Percentiles rank a stretch among this genome's conserved stretches.
These are phyloP conservation scores for Maudiozyma saulgeensis DNA, from an alignment of 805 yeast species.

Conservation along the genomic window DNA sequence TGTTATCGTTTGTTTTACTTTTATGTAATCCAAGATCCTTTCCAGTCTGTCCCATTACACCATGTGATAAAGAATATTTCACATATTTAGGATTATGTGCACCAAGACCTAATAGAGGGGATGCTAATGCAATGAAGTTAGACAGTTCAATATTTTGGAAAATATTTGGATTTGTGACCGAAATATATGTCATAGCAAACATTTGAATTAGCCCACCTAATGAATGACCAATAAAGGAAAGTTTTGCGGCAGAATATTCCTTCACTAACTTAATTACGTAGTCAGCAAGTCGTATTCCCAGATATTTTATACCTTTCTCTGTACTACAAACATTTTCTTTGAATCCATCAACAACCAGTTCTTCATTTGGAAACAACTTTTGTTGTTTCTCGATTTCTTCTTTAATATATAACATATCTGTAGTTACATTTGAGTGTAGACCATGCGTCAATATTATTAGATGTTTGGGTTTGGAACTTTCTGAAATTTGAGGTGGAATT, in stretches of 20 bases:
- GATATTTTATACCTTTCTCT: slow-evolving; percentile 64
- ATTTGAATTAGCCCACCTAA: slow-evolving; percentile 72
- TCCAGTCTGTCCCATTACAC: slow-evolving; percentile 73
- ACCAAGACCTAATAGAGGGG: slow-evolving; percentile 66
- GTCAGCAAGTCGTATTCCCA: slow-evolving; percentile 65
- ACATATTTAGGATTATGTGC: slow-evolving; percentile 70
- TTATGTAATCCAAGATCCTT: slow-evolving; percentile 56
- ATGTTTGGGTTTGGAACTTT: slow-evolving; percentile 32
- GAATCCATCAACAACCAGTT: slow-evolving; percentile 56
- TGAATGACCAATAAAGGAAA: slow-evolving; percentile 73
- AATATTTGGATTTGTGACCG: slow-evolving; percentile 58
- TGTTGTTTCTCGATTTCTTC: slow-evolving; percentile 45
- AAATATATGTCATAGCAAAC: slow-evolving; percentile 65
- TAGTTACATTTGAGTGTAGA: slow-evolving; percentile 62
- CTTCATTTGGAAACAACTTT: slow-evolving; percentile 28
- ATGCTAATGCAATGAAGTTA: slow-evolving; percentile 63
- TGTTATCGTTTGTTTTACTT: slow-evolving; percentile 31
- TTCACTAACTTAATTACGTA: slow-evolving; percentile 42
- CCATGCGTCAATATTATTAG: slow-evolving; percentile 70
- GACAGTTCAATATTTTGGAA: slow-evolving; percentile 49
- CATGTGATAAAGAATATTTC: slow-evolving; percentile 57
- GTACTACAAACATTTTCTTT: slow-evolving; percentile 67
- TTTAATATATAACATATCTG: slow-evolving; percentile 66
- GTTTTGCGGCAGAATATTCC: slow-evolving; percentile 36
- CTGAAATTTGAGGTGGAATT: slow-evolving; percentile 32